Base-by-base conservation (phyloP, 2,329 filamentous ascomycete genomes). In the Curvularia eragrostidis region DNA sequence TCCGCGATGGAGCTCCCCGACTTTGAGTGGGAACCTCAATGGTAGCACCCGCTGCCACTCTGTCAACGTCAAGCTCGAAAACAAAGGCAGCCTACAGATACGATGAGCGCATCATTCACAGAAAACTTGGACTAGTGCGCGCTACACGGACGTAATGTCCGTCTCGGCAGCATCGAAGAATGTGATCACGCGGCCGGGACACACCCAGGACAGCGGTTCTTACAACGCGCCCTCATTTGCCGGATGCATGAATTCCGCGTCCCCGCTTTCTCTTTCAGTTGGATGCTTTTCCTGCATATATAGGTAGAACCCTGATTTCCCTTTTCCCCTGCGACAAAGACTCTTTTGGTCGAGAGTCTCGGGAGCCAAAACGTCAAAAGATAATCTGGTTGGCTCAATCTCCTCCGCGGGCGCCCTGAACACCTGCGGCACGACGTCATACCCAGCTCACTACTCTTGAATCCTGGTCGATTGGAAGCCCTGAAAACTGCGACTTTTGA, bases 171-270 rank as follows among this genome's bases (percentile, higher is more conserved):
- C 58, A 59, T 53, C 59, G 55, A 53, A 43, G 26, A 42, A 36
- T 36, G 54, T 59, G 59, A 63, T 69, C 66, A 69, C 64, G 66
- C 55, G n/a, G 43, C 56, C 56, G 48, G 28, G 15, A n/a, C 47
- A 34, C 39, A 32, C 41, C 50, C 54, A 54, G 58, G 49, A 59
- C 57, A 46, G 52, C 54, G 61, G 58, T 64, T 59, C 53, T 52
- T 52, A 56, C 54, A 46, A 52, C 56, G 59, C 64, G 59, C 61
- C 56, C 30, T 36, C 52, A 36, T 36, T 26, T 43, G 47, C 54
- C 46, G 48, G 44, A 30, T 56, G 62, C 47, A 56, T 54, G 49
- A 52, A 53, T 56, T 48, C 50, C n/a, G 36, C 46, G 51, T 56
- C 57, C 58, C 65, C 65, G 60, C 64, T 62, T 57, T 52, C 48